Evolutionary conservation across 139 green algal species (phyloP).

Genomic region (Picochlorum sp.): DNA sequence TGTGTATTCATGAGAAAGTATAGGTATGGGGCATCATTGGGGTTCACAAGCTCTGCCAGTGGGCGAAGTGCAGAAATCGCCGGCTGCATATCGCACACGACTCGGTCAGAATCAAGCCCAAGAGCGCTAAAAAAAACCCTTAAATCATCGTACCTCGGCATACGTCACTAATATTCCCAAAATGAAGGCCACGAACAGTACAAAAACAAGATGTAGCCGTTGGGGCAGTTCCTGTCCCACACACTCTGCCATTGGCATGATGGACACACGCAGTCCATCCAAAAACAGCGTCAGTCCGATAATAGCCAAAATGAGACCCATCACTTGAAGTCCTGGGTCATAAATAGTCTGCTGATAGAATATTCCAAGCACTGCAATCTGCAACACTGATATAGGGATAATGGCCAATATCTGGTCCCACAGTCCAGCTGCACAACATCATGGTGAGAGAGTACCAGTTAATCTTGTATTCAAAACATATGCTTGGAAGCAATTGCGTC

Average conservation of each 20-base stretch:
- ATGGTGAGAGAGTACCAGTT: no score
- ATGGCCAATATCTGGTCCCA: slow-evolving; percentile 27
- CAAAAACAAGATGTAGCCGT: slow-evolving; percentile 18
- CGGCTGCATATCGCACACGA: slow-evolving; percentile 10
- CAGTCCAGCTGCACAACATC: neutral
- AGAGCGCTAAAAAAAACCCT: no score
- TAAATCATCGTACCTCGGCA: slow-evolving; percentile 6
- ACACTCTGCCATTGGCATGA: slow-evolving; percentile 30
- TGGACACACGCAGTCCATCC: slow-evolving; percentile 27
- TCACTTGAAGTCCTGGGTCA: slow-evolving; percentile 25
- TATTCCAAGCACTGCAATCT: slow-evolving; percentile 30
- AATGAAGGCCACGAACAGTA: slow-evolving; percentile 14
- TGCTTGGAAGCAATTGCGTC: no score
- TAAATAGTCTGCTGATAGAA: slow-evolving; percentile 26
- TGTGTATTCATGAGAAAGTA: slow-evolving; percentile 46
- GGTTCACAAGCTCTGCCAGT: slow-evolving; percentile 26
- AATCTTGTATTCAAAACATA: no score
- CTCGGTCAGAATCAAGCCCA: no score
- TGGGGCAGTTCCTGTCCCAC: slow-evolving; percentile 27
- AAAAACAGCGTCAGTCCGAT: slow-evolving; percentile 28
- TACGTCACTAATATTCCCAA: slow-evolving; percentile 39
- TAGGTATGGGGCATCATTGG: slow-evolving; percentile 29
- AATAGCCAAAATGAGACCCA: slow-evolving; percentile 28
- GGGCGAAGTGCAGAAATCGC: slow-evolving; percentile 30
- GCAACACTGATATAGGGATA: slow-evolving; percentile 30